These are phyloP conservation scores for Henckelia pumila DNA, from an alignment of 257 asterid genomes.

Conservation along the genomic window DNA sequence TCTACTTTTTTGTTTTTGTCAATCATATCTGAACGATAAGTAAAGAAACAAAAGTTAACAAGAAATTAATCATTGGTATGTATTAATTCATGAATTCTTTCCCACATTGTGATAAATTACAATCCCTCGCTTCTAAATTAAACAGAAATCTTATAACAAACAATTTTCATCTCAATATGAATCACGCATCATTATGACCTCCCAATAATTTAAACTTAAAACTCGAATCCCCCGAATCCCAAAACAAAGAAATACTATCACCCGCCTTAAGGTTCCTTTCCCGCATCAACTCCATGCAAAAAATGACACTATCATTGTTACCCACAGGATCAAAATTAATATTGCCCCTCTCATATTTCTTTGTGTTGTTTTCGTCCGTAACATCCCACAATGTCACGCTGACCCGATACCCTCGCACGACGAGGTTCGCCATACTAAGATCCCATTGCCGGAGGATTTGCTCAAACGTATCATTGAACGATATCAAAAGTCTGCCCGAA, in stretches of 20 bases:
- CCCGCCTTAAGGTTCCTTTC: conserved; percentile 32
- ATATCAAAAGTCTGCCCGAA: conserved; percentile 31
- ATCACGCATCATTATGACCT: too few relatives aligned
- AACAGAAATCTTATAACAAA: too few relatives aligned
- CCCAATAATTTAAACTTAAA: conserved; percentile 35
- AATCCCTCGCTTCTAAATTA: too few relatives aligned
- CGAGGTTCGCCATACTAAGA: conserved; percentile 37
- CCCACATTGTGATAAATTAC: too few relatives aligned
- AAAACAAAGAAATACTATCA: conserved; percentile 46
- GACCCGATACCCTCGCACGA: conserved; percentile 33
- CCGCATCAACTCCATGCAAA: conserved; percentile 42
- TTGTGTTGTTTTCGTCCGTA: conserved; percentile 34
- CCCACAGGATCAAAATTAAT: conserved; percentile 31
- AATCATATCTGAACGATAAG: too few relatives aligned
- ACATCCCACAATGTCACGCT: conserved; percentile 50
- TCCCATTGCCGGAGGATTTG: conserved; percentile 51
- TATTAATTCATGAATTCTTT: too few relatives aligned
- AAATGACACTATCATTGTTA: conserved; percentile 24
- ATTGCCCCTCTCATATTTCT: conserved; percentile 22
- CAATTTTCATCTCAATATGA: too few relatives aligned
- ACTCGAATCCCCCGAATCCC: conserved; percentile 33
- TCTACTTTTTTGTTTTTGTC: too few relatives aligned
- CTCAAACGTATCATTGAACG: conserved; percentile 41
- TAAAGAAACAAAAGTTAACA: too few relatives aligned
- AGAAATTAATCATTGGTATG: too few relatives aligned